Percentiles rank a stretch among this genome's conserved stretches.
Conservation (phyloP, 768 basidiomycete species). For the Leccinellum luteum region DNA sequence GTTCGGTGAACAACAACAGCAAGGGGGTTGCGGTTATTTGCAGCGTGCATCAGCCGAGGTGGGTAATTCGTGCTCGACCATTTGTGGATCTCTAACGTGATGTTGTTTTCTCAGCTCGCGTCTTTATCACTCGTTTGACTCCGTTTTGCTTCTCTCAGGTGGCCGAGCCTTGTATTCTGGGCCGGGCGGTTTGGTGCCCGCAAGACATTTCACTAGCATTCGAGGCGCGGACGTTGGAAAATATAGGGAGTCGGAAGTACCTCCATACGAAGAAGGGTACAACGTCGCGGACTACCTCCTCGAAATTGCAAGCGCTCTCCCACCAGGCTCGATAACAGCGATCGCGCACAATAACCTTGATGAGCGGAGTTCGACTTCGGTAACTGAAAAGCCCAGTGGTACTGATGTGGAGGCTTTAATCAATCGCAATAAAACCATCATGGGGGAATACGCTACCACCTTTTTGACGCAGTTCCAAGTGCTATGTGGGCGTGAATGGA, state of each 20-base stretch:
- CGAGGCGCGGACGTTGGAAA: conserved; percentile 32
- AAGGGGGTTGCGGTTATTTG: conserved; percentile 81
- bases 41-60: conserved; percentile 87
- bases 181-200: conserved; percentile 67
- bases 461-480: conserved; percentile 89
- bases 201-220: conserved; percentile 54
- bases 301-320: conserved; percentile 76
- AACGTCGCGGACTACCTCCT: conserved; percentile 92
- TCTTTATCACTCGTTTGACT: conserved; percentile 83
- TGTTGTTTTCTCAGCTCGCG: conserved; percentile 51
- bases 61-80: conserved; percentile 15
- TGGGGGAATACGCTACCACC: conserved; percentile 58
- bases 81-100: not conserved
- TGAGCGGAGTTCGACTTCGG: not conserved
- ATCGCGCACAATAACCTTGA: conserved; percentile 3
- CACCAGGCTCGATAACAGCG: conserved; percentile 40
- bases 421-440: conserved; percentile 12
- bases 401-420: conserved; percentile 22
- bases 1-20: conserved; percentile 33
- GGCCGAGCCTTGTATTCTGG: conserved; percentile 82
- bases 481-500: conserved; percentile 83
- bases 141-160: conserved; percentile 71
- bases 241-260: conserved; percentile 34
- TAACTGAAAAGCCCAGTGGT: conserved; percentile 13
- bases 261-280: conserved; percentile 71